Percentiles rank a stretch among this genome's conserved stretches.
Evolutionary conservation across 257 asterid species (phyloP).

Genomic region (Salvia miltiorrhiza): DNA sequence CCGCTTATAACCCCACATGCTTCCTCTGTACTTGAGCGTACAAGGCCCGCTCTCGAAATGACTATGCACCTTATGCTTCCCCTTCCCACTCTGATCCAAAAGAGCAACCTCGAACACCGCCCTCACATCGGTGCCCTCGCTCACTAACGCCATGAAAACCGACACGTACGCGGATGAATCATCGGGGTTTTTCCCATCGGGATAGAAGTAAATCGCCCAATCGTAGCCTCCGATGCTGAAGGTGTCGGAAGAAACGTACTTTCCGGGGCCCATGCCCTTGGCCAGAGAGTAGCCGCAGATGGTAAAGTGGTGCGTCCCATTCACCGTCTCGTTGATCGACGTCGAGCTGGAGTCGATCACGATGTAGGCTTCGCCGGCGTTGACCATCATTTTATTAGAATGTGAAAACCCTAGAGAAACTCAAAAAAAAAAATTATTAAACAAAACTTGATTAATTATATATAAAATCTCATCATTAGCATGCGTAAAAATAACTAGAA

Average conservation of each 20-base stretch:
- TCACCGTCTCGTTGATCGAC: constrained; percentile 76
- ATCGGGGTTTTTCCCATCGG: constrained; percentile 80
- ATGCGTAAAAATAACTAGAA: too few relatives aligned
- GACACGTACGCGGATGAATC: constrained; percentile 71
- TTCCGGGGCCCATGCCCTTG: constrained; percentile 86
- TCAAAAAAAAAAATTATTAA: too few relatives aligned
- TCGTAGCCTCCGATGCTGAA: constrained; percentile 77
- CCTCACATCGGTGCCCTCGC: constrained; percentile 88
- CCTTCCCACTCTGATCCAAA: constrained; percentile 87
- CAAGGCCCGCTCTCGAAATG: constrained; percentile 94
- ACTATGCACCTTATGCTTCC: constrained; percentile 81
- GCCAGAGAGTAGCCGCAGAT: constrained; percentile 82
- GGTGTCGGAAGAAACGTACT: constrained; percentile 66
- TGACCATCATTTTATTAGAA: too few relatives aligned
- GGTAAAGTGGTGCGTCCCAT: constrained; percentile 84
- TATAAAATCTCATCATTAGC: too few relatives aligned
- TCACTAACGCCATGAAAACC: constrained; percentile 75
- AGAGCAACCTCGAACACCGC: constrained; percentile 76
- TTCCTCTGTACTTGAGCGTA: constrained; percentile 75
- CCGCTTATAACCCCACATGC: constrained; percentile 99
- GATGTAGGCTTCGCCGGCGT: constrained; percentile 28
- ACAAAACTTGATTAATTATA: too few relatives aligned
- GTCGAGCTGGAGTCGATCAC: constrained; percentile 50
- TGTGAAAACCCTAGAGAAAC: too few relatives aligned
- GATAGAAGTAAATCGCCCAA: constrained; percentile 87